Percentiles rank a stretch among this genome's conserved stretches.
phyloP scores from a whole-genome alignment of 1,284 basidiomycete species.

The Anthracocystis walkeri region DNA sequence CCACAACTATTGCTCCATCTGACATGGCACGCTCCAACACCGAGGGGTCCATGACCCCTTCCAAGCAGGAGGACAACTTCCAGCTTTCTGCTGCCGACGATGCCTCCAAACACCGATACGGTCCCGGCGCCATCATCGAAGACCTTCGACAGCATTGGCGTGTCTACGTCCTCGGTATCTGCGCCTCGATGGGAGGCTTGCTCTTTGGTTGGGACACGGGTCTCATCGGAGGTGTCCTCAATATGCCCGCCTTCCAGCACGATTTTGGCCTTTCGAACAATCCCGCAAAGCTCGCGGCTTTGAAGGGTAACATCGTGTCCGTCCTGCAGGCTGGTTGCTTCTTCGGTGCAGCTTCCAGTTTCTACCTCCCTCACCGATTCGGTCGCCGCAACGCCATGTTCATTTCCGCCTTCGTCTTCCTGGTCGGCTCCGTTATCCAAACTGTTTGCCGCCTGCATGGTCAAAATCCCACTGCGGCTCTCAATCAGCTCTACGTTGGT shows the following conservation, averaged over 20 bases:
- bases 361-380: slow-evolving; percentile 61
- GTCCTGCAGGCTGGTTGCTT: slow-evolving; percentile 64
- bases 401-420: slow-evolving; percentile 59
- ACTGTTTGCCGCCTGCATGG: slow-evolving; percentile 49
- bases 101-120: slow-evolving; percentile 14
- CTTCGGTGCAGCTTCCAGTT: slow-evolving; percentile 61
- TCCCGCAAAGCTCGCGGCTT: slow-evolving; percentile 33
- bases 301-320: slow-evolving; percentile 64
- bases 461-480: slow-evolving; percentile 42
- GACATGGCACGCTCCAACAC: slow-evolving; percentile 21
- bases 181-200: slow-evolving; percentile 41
- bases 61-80: slow-evolving; percentile 32
- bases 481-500: slow-evolving; percentile 63
- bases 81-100: slow-evolving; percentile 18
- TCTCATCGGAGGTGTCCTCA: slow-evolving; percentile 47
- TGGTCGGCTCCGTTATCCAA: slow-evolving; percentile 64
- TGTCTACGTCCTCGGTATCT: slow-evolving; percentile 44
- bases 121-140: slow-evolving; percentile 14
- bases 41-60: slow-evolving; percentile 35
- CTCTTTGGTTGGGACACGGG: slow-evolving; percentile 52
- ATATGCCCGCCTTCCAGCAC: slow-evolving; percentile 42
- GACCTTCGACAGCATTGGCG: slow-evolving; percentile 47
- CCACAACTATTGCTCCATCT: not conserved
- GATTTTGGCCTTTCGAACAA: slow-evolving; percentile 40
- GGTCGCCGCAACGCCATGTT: slow-evolving; percentile 60